phyloP scores from a whole-genome alignment of 345 rosid genomes.

The Rhizophora apiculata region DNA sequence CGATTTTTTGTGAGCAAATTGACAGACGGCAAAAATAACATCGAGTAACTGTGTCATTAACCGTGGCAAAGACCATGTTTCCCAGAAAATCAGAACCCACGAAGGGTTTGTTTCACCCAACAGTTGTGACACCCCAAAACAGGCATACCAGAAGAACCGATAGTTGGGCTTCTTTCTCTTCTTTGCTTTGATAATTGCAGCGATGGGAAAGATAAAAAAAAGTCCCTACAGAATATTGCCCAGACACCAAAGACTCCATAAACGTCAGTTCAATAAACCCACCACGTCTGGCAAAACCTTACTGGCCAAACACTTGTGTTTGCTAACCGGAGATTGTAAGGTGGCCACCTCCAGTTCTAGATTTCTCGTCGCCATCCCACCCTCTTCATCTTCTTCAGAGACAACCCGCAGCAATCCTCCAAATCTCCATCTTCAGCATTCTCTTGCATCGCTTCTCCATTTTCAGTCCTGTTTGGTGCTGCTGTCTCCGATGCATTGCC shows the following conservation, averaged over 20 bases:
- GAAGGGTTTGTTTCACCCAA: too few relatives aligned
- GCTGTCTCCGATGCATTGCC: background rate
- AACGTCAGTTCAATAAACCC: slow-evolving; percentile 29
- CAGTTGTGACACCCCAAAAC: too few relatives aligned
- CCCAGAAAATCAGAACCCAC: too few relatives aligned
- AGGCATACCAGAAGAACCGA: too few relatives aligned
- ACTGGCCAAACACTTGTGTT: slow-evolving; percentile 32
- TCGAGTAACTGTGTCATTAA: too few relatives aligned
- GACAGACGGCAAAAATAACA: too few relatives aligned
- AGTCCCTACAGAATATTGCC: background rate
- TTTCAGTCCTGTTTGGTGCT: background rate
- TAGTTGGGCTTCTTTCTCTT: background rate
- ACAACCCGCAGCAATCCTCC: background rate
- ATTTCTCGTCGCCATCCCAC: background rate
- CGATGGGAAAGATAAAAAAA: too few relatives aligned
- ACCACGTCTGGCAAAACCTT: slow-evolving; percentile 30
- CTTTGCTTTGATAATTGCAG: background rate
- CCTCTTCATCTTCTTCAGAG: background rate
- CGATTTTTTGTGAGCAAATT: too few relatives aligned
- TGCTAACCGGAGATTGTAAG: background rate
- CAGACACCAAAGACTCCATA: slow-evolving; percentile 36
- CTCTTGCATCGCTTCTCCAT: background rate
- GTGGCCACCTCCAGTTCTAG: slow-evolving; percentile 21
- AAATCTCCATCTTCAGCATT: background rate
- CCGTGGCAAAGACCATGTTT: too few relatives aligned